Evolutionary conservation across 805 yeast genomes (phyloP), one percentile per base, ranked within the genome.

Genomic region (Yarrowia alimentaria): DNA sequence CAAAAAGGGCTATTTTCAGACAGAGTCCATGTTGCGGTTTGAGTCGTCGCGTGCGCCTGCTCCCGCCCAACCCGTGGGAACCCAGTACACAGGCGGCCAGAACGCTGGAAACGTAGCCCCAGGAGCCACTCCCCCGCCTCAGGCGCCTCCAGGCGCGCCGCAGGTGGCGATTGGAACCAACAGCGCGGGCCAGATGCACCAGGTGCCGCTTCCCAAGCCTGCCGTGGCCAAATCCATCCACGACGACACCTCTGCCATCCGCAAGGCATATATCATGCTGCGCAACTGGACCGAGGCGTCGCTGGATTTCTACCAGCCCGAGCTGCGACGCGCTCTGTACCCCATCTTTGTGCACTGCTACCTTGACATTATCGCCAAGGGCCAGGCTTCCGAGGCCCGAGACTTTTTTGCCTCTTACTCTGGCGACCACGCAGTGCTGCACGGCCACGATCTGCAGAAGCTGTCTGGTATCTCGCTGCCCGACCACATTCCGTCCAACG

Each of bases 311-410:
- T 93, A 93, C 67, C 84, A 67, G 66, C 89, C 94, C 13, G 97
- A 93, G 66, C 73, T 93, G 54, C 77, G 83, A 52, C 78, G 93
- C 57, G 76, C 91, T 33, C 69, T 91, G 58, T 93, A 85, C 64
- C 99, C 99, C 5, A 74, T 93, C n/a, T 93, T 90, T 67, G 83
- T 91, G 47, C 95, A 91, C 65, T 79, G 88, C 60, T 93, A 79
- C 63, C 71, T 93, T 55, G 91, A 88, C 59, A 73, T 93, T 53
- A 79, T 91, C 16, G 70, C 78, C 34, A 83, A 85, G 60, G 77
- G 79, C 53, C 75, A 73, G 58, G 67, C 77, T 6, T 58, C 59
- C 12, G 53, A 51, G n/a, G 94, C 96, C 6, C 79, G 86, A 59
- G 66, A 69, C 17, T 91, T 91, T 62, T 88, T 84, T 60, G 85